A percentile compares a stretch with the other conserved stretches of the same genome.
Conservation (phyloP, 2,329 filamentous ascomycete species). For the Botrytis aclada region DNA sequence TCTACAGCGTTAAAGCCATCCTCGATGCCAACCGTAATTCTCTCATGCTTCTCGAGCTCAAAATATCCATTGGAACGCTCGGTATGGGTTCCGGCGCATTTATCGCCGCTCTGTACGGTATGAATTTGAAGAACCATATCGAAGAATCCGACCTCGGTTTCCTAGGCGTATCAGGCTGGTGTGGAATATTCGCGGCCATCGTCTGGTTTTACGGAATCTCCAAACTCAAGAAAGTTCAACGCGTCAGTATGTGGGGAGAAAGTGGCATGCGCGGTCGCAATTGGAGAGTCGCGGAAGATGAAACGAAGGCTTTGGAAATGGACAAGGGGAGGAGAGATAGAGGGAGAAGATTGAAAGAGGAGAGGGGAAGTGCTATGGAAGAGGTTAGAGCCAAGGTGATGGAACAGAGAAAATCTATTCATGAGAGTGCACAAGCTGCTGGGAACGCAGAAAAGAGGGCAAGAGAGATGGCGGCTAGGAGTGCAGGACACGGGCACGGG, state of each 20-base stretch:
- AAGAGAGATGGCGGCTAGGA: neutral
- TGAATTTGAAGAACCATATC: slow-evolving; percentile 98
- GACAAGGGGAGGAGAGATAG: slow-evolving; percentile 30
- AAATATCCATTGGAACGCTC: slow-evolving; percentile 91
- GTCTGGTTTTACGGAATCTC: slow-evolving; percentile 81
- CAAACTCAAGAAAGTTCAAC: slow-evolving; percentile 81
- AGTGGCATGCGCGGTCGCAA: slow-evolving; percentile 32
- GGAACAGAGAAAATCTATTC: slow-evolving; percentile 6
- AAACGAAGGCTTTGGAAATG: slow-evolving; percentile 28
- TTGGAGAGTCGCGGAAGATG: slow-evolving; percentile 34
- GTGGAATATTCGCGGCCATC: slow-evolving; percentile 67
- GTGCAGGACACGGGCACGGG: neutral
- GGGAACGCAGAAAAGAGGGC: neutral
- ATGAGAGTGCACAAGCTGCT: neutral
- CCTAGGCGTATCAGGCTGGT: slow-evolving; percentile 66
- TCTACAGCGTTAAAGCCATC: slow-evolving; percentile 80
- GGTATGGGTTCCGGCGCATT: slow-evolving; percentile 95
- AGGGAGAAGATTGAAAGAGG: slow-evolving; percentile 31
- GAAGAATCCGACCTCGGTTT: slow-evolving; percentile 92
- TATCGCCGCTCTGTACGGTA: slow-evolving; percentile 96
- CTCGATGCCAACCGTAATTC: slow-evolving; percentile 97
- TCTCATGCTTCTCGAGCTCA: slow-evolving; percentile 94
- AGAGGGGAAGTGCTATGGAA: slow-evolving; percentile 24
- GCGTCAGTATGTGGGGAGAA: slow-evolving; percentile 72
- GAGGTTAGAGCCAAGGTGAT: slow-evolving; percentile 22